These are phyloP conservation scores for Solanum sparsipilum DNA, from an alignment of 257 asterid genomes.

Conservation along the genomic window DNA sequence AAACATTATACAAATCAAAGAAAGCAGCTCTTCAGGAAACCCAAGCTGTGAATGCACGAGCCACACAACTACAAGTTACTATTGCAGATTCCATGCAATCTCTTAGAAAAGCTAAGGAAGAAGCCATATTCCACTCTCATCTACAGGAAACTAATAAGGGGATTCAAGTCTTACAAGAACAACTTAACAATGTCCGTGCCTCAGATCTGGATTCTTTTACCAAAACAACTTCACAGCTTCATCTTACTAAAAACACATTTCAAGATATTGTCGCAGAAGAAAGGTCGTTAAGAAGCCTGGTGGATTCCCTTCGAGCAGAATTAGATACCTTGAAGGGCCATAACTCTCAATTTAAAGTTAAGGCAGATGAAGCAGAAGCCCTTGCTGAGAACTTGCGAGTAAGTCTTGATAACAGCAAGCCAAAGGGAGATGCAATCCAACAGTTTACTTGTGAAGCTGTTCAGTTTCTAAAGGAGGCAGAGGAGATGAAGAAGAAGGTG, in stretches of 20 bases:
- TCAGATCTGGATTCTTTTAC: slow-evolving; percentile 1
- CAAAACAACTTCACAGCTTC: slow-evolving; percentile 3
- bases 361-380: slow-evolving; percentile 4
- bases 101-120: slow-evolving; percentile 18
- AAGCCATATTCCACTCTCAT: not conserved
- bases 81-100: slow-evolving; percentile 4
- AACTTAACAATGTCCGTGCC: not conserved
- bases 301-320: slow-evolving; percentile 7
- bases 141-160: slow-evolving; percentile 1
- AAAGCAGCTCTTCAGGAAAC: not conserved
- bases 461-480: slow-evolving; percentile 31
- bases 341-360: not conserved
- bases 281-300: not conserved
- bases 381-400: slow-evolving; percentile 2
- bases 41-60: not conserved
- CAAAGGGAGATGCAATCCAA: slow-evolving; percentile 16
- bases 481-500: slow-evolving; percentile 20
- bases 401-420: not conserved
- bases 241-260: not conserved
- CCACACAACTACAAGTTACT: not conserved
- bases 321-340: slow-evolving; percentile 1
- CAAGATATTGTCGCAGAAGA: slow-evolving; percentile 2
- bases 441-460: slow-evolving; percentile 36
- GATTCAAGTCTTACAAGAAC: slow-evolving; percentile 4
- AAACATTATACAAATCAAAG: not conserved